A percentile compares a stretch with the other conserved stretches of the same genome.
phyloP scores from a whole-genome alignment of 306 rosid species.

The Vicia villosa region DNA sequence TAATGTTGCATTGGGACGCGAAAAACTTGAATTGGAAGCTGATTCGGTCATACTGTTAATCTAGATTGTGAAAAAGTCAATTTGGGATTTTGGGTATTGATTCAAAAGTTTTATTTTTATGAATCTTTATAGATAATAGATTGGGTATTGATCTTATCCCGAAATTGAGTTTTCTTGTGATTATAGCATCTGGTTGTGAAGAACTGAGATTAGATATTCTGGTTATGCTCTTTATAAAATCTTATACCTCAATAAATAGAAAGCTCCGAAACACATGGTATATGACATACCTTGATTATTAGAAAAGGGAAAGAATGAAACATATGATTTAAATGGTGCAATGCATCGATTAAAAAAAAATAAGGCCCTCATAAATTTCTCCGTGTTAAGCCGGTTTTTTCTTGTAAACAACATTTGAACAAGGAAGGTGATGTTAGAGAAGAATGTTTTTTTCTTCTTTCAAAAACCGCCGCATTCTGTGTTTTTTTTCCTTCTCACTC shows the following conservation, averaged over 20 bases:
- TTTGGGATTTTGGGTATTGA: neutral
- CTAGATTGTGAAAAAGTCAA: neutral
- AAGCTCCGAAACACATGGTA: neutral
- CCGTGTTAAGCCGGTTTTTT: neutral
- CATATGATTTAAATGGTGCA: neutral
- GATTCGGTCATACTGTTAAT: neutral
- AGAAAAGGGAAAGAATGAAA: neutral
- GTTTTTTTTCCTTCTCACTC: neutral
- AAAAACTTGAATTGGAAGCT: too few species aligned
- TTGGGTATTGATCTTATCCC: neutral
- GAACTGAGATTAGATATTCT: neutral
- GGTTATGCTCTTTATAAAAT: neutral
- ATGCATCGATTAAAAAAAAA: neutral
- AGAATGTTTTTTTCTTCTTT: neutral
- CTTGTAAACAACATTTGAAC: neutral
- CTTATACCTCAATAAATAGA: neutral
- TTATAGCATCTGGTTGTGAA: neutral
- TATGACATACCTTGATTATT: neutral
- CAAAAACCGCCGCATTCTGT: neutral
- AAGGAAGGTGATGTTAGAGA: neutral
- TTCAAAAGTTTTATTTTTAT: neutral
- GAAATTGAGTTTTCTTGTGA: neutral
- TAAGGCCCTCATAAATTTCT: neutral
- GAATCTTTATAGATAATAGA: too few species aligned
- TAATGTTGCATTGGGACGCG: too few species aligned